A percentile compares a stretch with the other conserved stretches of the same genome.
phyloP scores from a whole-genome alignment of 768 basidiomycete species.

The Panaeolus cyanescens region DNA sequence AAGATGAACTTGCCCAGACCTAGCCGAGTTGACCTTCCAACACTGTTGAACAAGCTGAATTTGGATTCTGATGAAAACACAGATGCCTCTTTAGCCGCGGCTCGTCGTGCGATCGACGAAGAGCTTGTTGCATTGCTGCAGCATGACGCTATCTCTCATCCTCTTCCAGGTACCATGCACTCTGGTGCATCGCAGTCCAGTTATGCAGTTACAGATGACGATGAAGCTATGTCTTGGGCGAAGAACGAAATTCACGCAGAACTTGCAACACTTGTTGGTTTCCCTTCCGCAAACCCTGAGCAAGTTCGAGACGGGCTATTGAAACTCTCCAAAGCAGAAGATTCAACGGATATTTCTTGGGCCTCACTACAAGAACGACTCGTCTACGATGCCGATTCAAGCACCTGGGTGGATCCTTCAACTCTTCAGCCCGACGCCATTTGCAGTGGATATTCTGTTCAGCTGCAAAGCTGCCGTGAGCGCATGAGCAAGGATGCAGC shows the following conservation, averaged over 20 bases:
- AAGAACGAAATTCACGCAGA: constrained; percentile 76
- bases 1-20: constrained; percentile 86
- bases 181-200: constrained; percentile 71
- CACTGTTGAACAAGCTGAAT: constrained; percentile 61
- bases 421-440: constrained; percentile 60
- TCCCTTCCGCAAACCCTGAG: constrained; percentile 78
- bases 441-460: constrained; percentile 59
- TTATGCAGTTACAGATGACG: constrained; percentile 70
- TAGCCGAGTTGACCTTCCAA: constrained; percentile 72
- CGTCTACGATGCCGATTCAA: constrained; percentile 51
- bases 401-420: constrained; percentile 65
- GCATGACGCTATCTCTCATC: constrained; percentile 87
- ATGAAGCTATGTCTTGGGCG: constrained; percentile 72
- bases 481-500: constrained; percentile 79
- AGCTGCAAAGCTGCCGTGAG: constrained; percentile 66
- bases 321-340: constrained; percentile 62
- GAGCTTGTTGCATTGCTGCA: constrained; percentile 81
- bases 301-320: constrained; percentile 80
- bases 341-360: constrained; percentile 71
- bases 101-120: constrained; percentile 65
- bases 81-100: constrained; percentile 43
- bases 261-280: constrained; percentile 77
- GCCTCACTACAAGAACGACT: constrained; percentile 63
- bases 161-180: constrained; percentile 82
- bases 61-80: constrained; percentile 45